A percentile compares a stretch with the other conserved stretches of the same genome.
Evolutionary conservation across 2,329 filamentous ascomycete genomes (phyloP).

Genomic region (Colletotrichum neosansevieriae): DNA sequence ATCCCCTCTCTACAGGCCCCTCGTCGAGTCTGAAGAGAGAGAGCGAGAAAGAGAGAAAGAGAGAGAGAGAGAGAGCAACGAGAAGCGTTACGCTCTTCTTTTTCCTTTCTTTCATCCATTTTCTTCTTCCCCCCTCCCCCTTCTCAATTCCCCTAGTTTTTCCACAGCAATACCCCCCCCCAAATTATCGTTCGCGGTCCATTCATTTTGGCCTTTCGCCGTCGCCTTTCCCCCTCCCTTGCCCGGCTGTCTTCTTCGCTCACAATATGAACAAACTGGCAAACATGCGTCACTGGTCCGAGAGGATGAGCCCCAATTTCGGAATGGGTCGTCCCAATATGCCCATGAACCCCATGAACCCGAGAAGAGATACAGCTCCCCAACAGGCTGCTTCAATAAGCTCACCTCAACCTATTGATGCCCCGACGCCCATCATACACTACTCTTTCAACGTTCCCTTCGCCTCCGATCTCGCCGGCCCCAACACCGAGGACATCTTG

Average conservation of each 20-base stretch:
- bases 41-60: conserved; percentile 42
- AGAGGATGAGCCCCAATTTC: conserved; percentile 77
- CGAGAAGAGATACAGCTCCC: conserved; percentile 68
- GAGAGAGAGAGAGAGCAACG: conserved; percentile 36
- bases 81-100: conserved; percentile 41
- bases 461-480: conserved; percentile 89
- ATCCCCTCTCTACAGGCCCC: conserved; percentile 38
- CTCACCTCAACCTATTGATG: conserved; percentile 78
- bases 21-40: conserved; percentile 39
- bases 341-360: conserved; percentile 68
- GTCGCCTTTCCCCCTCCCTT: conserved; percentile 45
- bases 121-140: conserved; percentile 46
- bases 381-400: conserved; percentile 68
- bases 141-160: conserved; percentile 41
- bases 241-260: conserved; percentile 43
- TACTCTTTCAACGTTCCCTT: conserved; percentile 98
- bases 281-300: conserved; percentile 79
- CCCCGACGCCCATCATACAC: conserved; percentile 73
- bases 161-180: conserved; percentile 18
- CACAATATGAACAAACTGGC: conserved; percentile 77
- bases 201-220: conserved; percentile 33
- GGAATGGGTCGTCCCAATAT: conserved; percentile 71
- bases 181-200: conserved; percentile 33
- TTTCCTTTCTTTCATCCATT: conserved; percentile 44
- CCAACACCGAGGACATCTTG: conserved; percentile 93